Percentiles rank a stretch among this genome's conserved stretches.
Evolutionary conservation across 768 basidiomycete genomes (phyloP).

Genomic region (Tylopilus felleus): DNA sequence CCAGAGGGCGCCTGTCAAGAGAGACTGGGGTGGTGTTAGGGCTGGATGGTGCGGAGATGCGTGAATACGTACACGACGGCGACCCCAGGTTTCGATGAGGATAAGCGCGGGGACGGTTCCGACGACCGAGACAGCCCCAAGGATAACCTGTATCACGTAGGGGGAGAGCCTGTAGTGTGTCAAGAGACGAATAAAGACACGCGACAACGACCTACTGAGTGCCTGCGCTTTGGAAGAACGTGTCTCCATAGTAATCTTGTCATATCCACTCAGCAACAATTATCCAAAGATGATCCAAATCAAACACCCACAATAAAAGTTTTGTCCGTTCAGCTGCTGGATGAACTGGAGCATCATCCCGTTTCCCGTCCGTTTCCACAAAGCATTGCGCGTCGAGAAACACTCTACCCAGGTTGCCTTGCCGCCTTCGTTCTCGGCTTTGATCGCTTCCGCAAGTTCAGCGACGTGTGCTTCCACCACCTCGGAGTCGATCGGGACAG

Average conservation of each 20-base stretch:
- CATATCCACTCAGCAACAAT: neutral
- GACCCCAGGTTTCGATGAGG: conserved; percentile 73
- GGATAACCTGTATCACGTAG: conserved; percentile 69
- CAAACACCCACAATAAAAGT: conserved; percentile 15
- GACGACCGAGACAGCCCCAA: conserved; percentile 68
- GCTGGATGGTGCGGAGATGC: conserved; percentile 21
- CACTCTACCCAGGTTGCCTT: conserved; percentile 16
- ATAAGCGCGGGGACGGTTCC: conserved; percentile 68
- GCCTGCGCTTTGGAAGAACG: conserved; percentile 50
- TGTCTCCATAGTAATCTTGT: conserved; percentile 17
- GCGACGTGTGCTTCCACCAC: conserved; percentile 11
- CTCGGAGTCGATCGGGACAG: conserved; percentile 10
- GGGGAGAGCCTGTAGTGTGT: conserved; percentile 45
- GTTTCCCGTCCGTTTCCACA: conserved; percentile 18
- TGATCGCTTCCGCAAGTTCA: conserved; percentile 15
- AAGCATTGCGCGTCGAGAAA: conserved; percentile 14
- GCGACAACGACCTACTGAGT: conserved; percentile 42
- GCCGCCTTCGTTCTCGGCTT: conserved; percentile 15
- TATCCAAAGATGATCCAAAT: neutral
- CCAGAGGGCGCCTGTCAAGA: conserved; percentile 44
- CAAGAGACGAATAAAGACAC: neutral
- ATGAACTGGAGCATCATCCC: conserved; percentile 18
- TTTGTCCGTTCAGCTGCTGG: conserved; percentile 15
- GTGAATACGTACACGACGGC: conserved; percentile 47
- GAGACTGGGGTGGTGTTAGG: neutral